phyloP scores from a whole-genome alignment of 257 asterid genomes.

The Osmanthus fragrans region DNA sequence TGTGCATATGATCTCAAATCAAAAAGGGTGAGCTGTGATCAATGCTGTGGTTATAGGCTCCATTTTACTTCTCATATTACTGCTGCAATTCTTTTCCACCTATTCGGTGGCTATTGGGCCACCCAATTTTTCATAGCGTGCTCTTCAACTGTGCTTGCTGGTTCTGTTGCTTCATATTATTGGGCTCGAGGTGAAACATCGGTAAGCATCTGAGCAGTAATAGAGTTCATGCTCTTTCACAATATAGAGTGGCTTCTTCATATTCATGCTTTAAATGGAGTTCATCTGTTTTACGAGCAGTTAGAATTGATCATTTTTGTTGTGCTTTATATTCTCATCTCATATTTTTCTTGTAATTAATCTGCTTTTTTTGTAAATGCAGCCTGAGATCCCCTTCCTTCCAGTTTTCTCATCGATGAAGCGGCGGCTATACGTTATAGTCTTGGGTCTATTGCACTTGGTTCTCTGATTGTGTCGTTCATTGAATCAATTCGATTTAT shows the following conservation, averaged over 20 bases:
- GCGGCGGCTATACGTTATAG: slow-evolving; percentile 81
- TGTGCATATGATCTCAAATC: slow-evolving; percentile 92
- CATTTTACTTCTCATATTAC: slow-evolving; percentile 74
- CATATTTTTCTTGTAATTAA: neutral
- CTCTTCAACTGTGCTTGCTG: slow-evolving; percentile 88
- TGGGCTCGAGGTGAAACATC: slow-evolving; percentile 90
- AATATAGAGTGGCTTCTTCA: neutral
- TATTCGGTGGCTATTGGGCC: slow-evolving; percentile 94
- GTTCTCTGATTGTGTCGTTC: slow-evolving; percentile 76
- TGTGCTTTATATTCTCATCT: neutral
- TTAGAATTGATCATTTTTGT: neutral
- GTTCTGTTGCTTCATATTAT: slow-evolving; percentile 94
- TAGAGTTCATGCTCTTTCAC: neutral
- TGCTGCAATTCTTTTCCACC: slow-evolving; percentile 86
- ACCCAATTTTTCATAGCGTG: slow-evolving; percentile 76
- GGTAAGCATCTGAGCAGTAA: slow-evolving; percentile 43
- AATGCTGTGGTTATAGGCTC: slow-evolving; percentile 88
- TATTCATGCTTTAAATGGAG: neutral
- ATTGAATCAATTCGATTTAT: slow-evolving; percentile 79
- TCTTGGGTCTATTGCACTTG: slow-evolving; percentile 91
- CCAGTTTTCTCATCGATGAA: slow-evolving; percentile 95
- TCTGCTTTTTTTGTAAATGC: slow-evolving; percentile 30
- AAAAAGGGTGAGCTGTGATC: slow-evolving; percentile 72
- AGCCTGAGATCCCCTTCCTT: slow-evolving; percentile 82
- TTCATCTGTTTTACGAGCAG: neutral